Percentiles rank a stretch among this genome's conserved stretches.
Conservation (phyloP, 2,329 filamentous ascomycete species). For the Lachnellula suecica region DNA sequence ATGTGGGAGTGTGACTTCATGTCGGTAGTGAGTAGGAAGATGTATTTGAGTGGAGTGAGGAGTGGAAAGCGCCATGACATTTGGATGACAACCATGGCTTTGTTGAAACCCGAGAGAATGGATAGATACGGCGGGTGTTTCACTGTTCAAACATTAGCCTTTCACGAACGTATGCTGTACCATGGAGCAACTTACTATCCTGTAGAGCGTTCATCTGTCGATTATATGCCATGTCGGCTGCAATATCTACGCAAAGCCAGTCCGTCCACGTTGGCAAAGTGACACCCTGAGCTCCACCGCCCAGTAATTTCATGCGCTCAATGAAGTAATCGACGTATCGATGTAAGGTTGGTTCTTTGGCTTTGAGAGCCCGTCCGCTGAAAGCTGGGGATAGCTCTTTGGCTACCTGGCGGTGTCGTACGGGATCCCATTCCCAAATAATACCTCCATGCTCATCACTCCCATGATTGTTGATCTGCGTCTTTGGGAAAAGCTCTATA, state of each 20-base stretch:
- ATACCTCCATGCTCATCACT: not conserved
- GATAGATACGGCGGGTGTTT: not conserved
- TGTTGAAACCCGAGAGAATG: not conserved
- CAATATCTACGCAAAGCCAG: conserved; percentile 10
- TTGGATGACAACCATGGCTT: not conserved
- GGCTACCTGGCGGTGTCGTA: conserved; percentile 4
- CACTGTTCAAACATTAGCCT: not conserved
- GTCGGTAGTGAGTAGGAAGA: not conserved
- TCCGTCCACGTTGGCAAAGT: conserved; percentile 1
- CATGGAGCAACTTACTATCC: not conserved
- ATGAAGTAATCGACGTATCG: conserved; percentile 5
- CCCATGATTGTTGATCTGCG: not conserved
- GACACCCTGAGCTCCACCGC: not conserved
- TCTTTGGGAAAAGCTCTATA: conserved; percentile 1
- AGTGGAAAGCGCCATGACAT: not conserved
- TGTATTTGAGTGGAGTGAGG: not conserved
- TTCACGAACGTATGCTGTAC: not conserved
- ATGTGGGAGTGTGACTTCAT: not conserved
- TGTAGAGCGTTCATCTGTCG: conserved; percentile 6
- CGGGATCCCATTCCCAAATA: conserved; percentile 3
- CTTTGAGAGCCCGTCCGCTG: not conserved
- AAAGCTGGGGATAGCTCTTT: conserved; percentile 3
- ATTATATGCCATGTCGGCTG: conserved; percentile 6
- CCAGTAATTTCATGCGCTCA: not conserved
- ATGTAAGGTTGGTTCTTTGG: conserved; percentile 2